phyloP scores from a whole-genome alignment of 106 monocot genomes.

The Dioscorea zingiberensis region DNA sequence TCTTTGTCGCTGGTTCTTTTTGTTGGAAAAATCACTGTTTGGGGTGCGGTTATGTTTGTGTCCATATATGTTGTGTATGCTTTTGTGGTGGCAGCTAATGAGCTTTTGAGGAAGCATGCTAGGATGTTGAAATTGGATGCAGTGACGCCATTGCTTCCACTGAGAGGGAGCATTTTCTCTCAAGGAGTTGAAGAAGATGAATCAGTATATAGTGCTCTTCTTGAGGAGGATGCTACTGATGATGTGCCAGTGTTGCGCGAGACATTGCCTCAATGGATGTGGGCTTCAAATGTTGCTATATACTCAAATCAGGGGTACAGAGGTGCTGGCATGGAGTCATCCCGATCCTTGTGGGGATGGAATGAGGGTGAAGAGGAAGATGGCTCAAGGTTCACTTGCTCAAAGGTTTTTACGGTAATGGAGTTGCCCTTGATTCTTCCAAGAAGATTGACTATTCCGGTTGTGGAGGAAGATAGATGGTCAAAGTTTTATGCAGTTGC shows the following conservation, averaged over 20 bases:
- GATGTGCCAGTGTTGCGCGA: slow-evolving; percentile 36
- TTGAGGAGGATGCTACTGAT: slow-evolving; percentile 36
- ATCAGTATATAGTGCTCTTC: slow-evolving; percentile 56
- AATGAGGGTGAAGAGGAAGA: slow-evolving; percentile 38
- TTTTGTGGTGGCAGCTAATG: slow-evolving; percentile 72
- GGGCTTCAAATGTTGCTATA: slow-evolving; percentile 87
- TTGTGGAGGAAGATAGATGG: slow-evolving; percentile 91
- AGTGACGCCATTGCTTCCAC: slow-evolving; percentile 80
- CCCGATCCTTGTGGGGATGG: slow-evolving; percentile 66
- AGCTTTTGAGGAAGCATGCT: slow-evolving; percentile 72
- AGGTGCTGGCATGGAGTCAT: slow-evolving; percentile 17
- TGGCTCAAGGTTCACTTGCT: slow-evolving; percentile 12
- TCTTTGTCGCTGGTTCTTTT: slow-evolving; percentile 55
- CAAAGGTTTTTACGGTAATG: slow-evolving; percentile 51
- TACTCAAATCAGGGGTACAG: slow-evolving; percentile 57
- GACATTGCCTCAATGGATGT: slow-evolving; percentile 92
- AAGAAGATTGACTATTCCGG: slow-evolving; percentile 76
- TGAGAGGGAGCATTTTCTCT: slow-evolving; percentile 70
- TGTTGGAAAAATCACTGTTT: slow-evolving; percentile 63
- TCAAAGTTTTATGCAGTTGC: slow-evolving; percentile 73
- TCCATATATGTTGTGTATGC: slow-evolving; percentile 75
- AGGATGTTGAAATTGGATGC: slow-evolving; percentile 60
- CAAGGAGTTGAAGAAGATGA: slow-evolving; percentile 61
- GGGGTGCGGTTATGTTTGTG: slow-evolving; percentile 74
- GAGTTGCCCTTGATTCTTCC: slow-evolving; percentile 78